Conservation (phyloP, 768 basidiomycete species). For the Trametes maxima region DNA sequence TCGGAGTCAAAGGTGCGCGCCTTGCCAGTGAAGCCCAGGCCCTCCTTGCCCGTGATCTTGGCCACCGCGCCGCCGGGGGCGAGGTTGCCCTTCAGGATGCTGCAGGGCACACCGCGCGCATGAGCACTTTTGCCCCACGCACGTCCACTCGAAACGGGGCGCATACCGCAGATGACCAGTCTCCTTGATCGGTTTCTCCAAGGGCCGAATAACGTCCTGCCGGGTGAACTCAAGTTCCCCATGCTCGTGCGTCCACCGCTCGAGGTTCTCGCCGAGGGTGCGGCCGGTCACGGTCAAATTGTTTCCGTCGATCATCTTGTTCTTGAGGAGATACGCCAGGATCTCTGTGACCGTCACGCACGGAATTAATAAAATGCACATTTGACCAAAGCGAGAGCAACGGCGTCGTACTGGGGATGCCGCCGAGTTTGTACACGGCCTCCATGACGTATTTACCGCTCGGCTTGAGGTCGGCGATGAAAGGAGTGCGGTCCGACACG, state of each 20-base stretch:
- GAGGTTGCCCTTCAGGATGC: slow-evolving; percentile 89
- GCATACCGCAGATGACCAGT: slow-evolving; percentile 87
- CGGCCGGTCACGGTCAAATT: slow-evolving; percentile 90
- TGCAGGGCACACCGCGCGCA: slow-evolving; percentile 34
- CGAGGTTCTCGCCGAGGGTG: slow-evolving; percentile 90
- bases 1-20: slow-evolving; percentile 93
- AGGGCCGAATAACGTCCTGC: slow-evolving; percentile 88
- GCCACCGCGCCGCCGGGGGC: slow-evolving; percentile 96
- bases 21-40: slow-evolving; percentile 85
- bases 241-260: slow-evolving; percentile 80
- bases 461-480: slow-evolving; percentile 95
- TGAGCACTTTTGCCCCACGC: not conserved
- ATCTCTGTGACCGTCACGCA: slow-evolving; percentile 57
- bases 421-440: slow-evolving; percentile 93
- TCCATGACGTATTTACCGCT: slow-evolving; percentile 99
- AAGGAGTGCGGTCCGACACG: slow-evolving; percentile 91
- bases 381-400: not conserved
- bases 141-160: not conserved
- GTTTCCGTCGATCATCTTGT: slow-evolving; percentile 88
- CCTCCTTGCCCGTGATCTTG: slow-evolving; percentile 97
- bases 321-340: slow-evolving; percentile 80
- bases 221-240: slow-evolving; percentile 68
- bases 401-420: slow-evolving; percentile 80
- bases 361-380: not conserved
- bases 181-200: slow-evolving; percentile 84